Percentiles rank a stretch among this genome's conserved stretches.
Conservation (phyloP, 306 rosid genomes). For the Medicago lupulina region DNA sequence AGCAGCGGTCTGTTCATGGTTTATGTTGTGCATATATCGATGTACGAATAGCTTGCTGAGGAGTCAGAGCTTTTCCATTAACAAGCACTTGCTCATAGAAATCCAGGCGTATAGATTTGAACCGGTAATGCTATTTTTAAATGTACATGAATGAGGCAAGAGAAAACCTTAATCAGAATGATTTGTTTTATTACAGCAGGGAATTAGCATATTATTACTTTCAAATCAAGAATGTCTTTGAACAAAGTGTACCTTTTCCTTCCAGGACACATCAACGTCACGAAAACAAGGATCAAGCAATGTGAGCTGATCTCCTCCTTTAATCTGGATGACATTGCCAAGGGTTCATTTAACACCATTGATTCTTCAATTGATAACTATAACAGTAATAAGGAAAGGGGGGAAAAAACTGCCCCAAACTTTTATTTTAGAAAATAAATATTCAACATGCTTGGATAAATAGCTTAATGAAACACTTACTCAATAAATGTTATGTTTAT, state of each 20-base stretch:
- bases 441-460: background rate
- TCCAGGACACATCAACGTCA: conserved; percentile 64
- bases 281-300: conserved; percentile 73
- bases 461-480: background rate
- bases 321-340: conserved; percentile 61
- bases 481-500: background rate
- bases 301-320: conserved; percentile 90
- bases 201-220: conserved; percentile 9
- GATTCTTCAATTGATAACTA: conserved; percentile 37
- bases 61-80: conserved; percentile 78
- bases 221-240: conserved; percentile 28
- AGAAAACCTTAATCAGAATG: conserved; percentile 37
- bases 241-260: conserved; percentile 67
- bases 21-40: conserved; percentile 86
- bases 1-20: conserved; percentile 49
- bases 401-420: conserved; percentile 25
- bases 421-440: background rate
- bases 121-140: conserved; percentile 63
- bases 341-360: conserved; percentile 34
- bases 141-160: conserved; percentile 27
- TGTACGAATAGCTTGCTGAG: conserved; percentile 63
- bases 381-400: conserved; percentile 18
- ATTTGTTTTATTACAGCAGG: background rate
- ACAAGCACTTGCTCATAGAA: conserved; percentile 85
- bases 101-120: conserved; percentile 87